A percentile compares a stretch with the other conserved stretches of the same genome.
phyloP scores from a whole-genome alignment of 2,329 filamentous ascomycete genomes.

The Neofusicoccum cordaticola region DNA sequence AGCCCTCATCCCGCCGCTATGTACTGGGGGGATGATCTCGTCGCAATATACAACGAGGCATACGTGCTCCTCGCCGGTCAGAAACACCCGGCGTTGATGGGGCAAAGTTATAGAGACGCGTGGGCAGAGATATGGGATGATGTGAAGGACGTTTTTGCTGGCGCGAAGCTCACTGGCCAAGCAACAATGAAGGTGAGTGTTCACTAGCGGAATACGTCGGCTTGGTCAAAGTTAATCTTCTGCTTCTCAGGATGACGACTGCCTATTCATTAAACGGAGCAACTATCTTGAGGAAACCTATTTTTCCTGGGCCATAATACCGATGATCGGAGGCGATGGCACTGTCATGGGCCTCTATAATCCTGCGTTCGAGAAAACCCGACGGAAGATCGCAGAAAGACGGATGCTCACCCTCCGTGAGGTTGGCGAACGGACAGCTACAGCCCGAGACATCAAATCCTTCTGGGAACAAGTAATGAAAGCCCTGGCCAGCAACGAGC shows the following conservation, averaged over 20 bases:
- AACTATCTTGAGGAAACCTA: constrained; percentile 75
- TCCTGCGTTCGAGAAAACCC: constrained; percentile 76
- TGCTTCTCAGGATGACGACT: constrained; percentile 63
- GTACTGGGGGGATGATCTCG: constrained; percentile 73
- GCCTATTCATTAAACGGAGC: constrained; percentile 67
- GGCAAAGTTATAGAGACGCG: constrained; percentile 63
- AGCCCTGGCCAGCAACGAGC: constrained; percentile 70
- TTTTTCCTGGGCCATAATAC: constrained; percentile 80
- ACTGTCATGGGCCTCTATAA: constrained; percentile 75
- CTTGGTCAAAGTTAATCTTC: neutral
- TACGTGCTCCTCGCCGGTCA: constrained; percentile 70
- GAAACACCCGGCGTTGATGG: constrained; percentile 76
- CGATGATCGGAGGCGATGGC: constrained; percentile 71
- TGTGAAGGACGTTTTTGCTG: constrained; percentile 65
- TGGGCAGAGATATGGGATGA: constrained; percentile 76
- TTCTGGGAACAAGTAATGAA: constrained; percentile 72
- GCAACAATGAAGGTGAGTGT: constrained; percentile 66
- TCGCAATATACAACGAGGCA: constrained; percentile 70
- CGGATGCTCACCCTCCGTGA: constrained; percentile 77
- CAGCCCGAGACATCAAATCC: constrained; percentile 66
- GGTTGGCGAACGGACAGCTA: constrained; percentile 70
- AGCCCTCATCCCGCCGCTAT: constrained; percentile 60
- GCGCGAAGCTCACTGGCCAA: constrained; percentile 67
- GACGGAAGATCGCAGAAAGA: constrained; percentile 73
- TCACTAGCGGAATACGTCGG: neutral